These are phyloP conservation scores for Diddensiella santjacobensis DNA, from an alignment of 805 yeast genomes.

Conservation along the genomic window DNA sequence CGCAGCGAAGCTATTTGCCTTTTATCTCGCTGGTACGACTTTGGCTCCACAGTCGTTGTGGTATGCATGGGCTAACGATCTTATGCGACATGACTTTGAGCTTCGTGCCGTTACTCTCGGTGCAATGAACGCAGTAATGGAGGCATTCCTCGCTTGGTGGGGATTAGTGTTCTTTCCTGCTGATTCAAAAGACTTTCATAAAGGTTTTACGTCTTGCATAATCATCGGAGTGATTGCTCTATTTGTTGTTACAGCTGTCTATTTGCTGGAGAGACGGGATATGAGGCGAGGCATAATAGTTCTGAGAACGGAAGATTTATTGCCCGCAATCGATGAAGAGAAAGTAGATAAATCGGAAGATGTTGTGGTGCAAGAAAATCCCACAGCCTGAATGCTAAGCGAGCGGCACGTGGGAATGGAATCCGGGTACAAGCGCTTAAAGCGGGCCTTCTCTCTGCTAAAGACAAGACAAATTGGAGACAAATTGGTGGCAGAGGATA, in stretches of 20 bases:
- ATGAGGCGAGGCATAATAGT: constrained; percentile 3
- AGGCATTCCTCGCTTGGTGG: constrained; percentile 21
- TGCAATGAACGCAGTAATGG: constrained; percentile 19
- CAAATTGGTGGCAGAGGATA: no score
- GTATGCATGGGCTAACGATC: constrained; percentile 19
- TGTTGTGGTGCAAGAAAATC: not conserved
- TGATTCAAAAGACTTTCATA: constrained; percentile 4
- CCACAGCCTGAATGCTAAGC: not conserved
- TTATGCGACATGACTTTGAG: constrained; percentile 16
- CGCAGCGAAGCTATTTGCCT: constrained; percentile 18
- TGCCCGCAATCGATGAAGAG: not conserved
- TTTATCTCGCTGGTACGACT: constrained; percentile 16
- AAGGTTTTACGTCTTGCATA: constrained; percentile 6
- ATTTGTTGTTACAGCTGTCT: constrained; percentile 9
- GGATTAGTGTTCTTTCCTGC: constrained; percentile 16
- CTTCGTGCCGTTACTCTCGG: constrained; percentile 18
- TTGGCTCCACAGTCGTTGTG: constrained; percentile 17
- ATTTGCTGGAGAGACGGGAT: constrained; percentile 7
- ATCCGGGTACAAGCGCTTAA: no score
- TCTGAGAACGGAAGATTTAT: not conserved
- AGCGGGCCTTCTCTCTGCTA: no score
- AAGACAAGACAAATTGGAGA: no score
- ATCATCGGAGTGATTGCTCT: constrained; percentile 8
- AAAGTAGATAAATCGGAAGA: constrained; percentile 3
- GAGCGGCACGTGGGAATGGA: no score